Evolutionary conservation across 257 asterid species (phyloP).

Genomic region (Petunia axillaris): DNA sequence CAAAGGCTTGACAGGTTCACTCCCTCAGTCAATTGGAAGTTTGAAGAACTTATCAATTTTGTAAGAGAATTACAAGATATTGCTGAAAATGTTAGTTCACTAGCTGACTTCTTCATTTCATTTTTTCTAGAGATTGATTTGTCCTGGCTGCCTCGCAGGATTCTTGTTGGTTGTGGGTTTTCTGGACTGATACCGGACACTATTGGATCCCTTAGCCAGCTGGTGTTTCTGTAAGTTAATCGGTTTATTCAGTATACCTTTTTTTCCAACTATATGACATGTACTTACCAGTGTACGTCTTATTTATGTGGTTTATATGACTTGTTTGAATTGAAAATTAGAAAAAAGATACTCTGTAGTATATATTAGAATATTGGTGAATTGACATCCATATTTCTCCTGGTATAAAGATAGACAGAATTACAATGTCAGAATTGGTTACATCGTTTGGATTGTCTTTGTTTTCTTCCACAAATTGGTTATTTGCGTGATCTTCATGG

Average conservation of each 20-base stretch:
- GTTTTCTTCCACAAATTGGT: neutral
- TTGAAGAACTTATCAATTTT: constrained; percentile 60
- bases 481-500: neutral
- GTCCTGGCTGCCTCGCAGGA: constrained; percentile 45
- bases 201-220: constrained; percentile 66
- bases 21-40: constrained; percentile 65
- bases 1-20: constrained; percentile 62
- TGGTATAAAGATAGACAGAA: neutral
- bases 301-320: neutral
- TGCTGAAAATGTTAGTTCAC: neutral
- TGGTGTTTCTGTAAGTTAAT: constrained; percentile 68
- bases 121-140: neutral
- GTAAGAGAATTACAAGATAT: constrained; percentile 54
- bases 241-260: neutral
- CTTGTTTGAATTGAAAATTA: neutral
- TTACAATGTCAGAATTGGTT: neutral
- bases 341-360: too few relatives aligned
- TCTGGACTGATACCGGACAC: constrained; percentile 65
- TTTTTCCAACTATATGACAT: neutral
- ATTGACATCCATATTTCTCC: neutral
- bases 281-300: neutral
- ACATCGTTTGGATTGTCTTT: neutral
- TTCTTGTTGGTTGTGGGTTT: constrained; percentile 82
- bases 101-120: neutral
- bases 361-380: neutral